These are phyloP conservation scores for Xerocomellus dryophilus DNA, from an alignment of 768 basidiomycete genomes.

Conservation along the genomic window DNA sequence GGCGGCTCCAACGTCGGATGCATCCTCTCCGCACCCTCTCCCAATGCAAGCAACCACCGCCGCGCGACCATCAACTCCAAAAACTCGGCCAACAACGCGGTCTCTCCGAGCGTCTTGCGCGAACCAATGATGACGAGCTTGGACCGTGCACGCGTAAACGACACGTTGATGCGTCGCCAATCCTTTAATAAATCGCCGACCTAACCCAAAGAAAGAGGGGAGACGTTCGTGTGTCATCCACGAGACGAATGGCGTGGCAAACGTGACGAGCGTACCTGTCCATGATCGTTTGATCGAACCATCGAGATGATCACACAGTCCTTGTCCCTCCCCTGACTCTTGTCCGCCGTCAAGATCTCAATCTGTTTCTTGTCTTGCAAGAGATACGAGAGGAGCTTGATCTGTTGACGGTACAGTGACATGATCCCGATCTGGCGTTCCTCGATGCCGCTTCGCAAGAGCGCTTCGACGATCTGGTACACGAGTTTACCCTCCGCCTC, in stretches of 20 bases:
- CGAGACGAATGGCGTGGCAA: not conserved
- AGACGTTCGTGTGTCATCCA: not conserved
- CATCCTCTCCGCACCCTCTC: conserved; percentile 47
- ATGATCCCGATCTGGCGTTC: conserved; percentile 81
- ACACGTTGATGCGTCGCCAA: conserved; percentile 95
- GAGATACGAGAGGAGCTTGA: conserved; percentile 77
- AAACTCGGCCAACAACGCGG: conserved; percentile 67
- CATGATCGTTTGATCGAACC: conserved; percentile 80
- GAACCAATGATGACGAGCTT: conserved; percentile 94
- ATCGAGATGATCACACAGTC: conserved; percentile 92
- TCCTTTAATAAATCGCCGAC: conserved; percentile 92
- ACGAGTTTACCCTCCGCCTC: conserved; percentile 70
- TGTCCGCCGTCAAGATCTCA: conserved; percentile 90
- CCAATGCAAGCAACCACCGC: conserved; percentile 69
- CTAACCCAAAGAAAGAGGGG: conserved; percentile 36
- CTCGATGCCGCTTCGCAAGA: conserved; percentile 61
- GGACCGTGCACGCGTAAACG: conserved; percentile 87
- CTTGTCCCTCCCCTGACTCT: conserved; percentile 93
- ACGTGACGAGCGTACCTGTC: conserved; percentile 52
- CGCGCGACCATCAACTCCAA: conserved; percentile 69
- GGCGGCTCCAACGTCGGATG: conserved; percentile 40
- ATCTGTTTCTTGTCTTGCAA: conserved; percentile 54
- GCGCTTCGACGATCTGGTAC: conserved; percentile 62
- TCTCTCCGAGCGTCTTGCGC: conserved; percentile 63
- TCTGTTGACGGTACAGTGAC: conserved; percentile 92